phyloP scores from a whole-genome alignment of 23 red algal species.

The Gracilaria domingensis region DNA sequence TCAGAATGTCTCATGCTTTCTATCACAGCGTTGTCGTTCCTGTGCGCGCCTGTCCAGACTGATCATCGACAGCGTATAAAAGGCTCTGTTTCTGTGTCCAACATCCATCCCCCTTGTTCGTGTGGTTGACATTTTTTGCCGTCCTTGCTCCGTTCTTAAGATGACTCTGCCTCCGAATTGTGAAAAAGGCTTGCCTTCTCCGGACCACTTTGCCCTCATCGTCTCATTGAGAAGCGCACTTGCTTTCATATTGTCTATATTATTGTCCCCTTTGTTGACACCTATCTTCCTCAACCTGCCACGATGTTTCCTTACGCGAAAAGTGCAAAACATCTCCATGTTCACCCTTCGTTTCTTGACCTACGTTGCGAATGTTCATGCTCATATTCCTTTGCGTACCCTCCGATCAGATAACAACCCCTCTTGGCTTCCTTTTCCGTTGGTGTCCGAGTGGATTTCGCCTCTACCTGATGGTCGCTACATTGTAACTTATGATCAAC shows the following conservation, averaged over 20 bases:
- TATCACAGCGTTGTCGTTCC: too few relatives aligned
- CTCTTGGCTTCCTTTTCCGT: neutral
- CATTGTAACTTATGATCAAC: constrained; percentile 1
- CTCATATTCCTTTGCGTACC: neutral
- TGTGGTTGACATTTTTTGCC: too few relatives aligned
- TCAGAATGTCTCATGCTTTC: too few relatives aligned
- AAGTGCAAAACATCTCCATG: neutral
- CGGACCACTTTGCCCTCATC: neutral
- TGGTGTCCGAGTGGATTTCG: constrained; percentile 4
- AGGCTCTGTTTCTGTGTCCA: too few relatives aligned
- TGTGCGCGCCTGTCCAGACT: too few relatives aligned
- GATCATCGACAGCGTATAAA: too few relatives aligned
- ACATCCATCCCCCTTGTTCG: too few relatives aligned
- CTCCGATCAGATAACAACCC: neutral
- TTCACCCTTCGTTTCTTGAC: neutral
- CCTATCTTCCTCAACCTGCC: neutral
- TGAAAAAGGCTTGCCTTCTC: neutral
- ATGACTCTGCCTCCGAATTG: too few relatives aligned
- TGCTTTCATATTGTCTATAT: neutral
- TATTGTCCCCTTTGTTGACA: neutral
- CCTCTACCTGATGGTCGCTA: neutral
- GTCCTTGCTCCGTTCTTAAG: too few relatives aligned
- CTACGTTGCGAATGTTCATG: neutral
- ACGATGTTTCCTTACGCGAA: neutral
- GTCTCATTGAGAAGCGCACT: neutral